Conservation (phyloP, 768 basidiomycete species). For the Lyophyllum decastes region DNA sequence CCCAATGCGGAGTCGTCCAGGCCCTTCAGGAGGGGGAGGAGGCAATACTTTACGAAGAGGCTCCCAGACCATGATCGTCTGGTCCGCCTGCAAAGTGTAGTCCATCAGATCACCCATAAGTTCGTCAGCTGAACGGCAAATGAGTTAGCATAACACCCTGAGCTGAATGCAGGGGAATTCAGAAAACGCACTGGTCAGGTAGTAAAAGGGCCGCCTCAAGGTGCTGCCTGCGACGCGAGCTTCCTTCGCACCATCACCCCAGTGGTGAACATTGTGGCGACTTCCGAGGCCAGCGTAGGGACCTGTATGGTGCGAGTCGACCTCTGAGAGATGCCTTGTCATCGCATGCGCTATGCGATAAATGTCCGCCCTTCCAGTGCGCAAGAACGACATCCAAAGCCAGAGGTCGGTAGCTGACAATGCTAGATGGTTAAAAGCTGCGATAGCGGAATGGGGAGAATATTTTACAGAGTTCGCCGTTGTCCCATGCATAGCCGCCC, state of each 20-base stretch:
- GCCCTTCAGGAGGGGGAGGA: slow-evolving; percentile 34
- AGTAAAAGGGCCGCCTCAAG: slow-evolving; percentile 37
- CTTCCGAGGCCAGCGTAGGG: slow-evolving; percentile 37
- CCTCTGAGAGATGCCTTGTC: slow-evolving; percentile 38
- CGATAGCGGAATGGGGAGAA: not conserved
- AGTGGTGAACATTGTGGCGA: slow-evolving; percentile 38
- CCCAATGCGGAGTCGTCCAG: slow-evolving; percentile 36
- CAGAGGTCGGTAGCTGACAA: slow-evolving; percentile 33
- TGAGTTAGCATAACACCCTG: not conserved
- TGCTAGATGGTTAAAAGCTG: not conserved
- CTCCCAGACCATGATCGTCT: slow-evolving; percentile 41
- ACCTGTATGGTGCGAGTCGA: slow-evolving; percentile 38
- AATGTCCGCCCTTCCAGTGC: slow-evolving; percentile 37
- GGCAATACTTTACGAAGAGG: slow-evolving; percentile 38
- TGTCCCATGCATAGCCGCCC: slow-evolving; percentile 39
- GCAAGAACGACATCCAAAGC: slow-evolving; percentile 41
- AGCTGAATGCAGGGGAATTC: not conserved
- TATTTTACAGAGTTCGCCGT: slow-evolving; percentile 33
- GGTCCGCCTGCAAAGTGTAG: slow-evolving; percentile 34
- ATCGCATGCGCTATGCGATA: slow-evolving; percentile 35
- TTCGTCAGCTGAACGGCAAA: slow-evolving; percentile 30
- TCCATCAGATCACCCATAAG: slow-evolving; percentile 41
- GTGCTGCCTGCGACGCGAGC: slow-evolving; percentile 36
- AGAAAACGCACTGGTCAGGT: slow-evolving; percentile 30
- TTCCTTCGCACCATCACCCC: slow-evolving; percentile 43